Base-by-base conservation (phyloP, 1,284 basidiomycete species). In the Vanrija pseudolonga region DNA sequence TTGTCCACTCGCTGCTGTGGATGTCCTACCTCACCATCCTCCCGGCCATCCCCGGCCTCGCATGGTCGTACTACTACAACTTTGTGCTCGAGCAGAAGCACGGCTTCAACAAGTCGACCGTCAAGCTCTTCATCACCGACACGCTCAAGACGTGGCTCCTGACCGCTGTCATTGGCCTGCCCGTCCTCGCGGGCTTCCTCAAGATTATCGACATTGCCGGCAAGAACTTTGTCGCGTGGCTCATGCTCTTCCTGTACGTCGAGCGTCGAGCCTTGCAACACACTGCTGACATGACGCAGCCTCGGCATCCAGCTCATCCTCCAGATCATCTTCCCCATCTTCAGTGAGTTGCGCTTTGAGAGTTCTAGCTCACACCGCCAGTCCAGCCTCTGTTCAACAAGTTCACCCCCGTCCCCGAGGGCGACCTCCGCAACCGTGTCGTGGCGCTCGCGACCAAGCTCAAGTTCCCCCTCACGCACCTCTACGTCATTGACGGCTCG, bases 401-500 rank as follows among this genome's bases (percentile, higher is more conserved):
- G 76, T 84, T 97, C 36, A 91, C 91, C 1, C 90, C 92, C 2
- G 82, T 98, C 5, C 79, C 83, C 0, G 72, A 77, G 24, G 88
- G 90, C 37, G 85, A 89, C 42, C 79, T 95, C 15, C 84, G 88
- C 28, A 78, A 76, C 6, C 80, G 89, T 40, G 88, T 90, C 38
- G 89, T 93, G 65, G 72, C 76, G 0, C 80, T 97, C 22, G 89
- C 91, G 0, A 69, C 76, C 40, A 85, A 85, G 68, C 86, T 98
- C 68, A 84, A 87, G 55, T 98, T 98, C 83, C 95, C 95, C 0
- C 80, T 98, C 57, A 95, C 88, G 73, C 87, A 96, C 72, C 77
- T 98, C 56, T 98, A 96, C 76, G 91, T 97, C 71, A 97, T 98
- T 66, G 95, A 98, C 69, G 95, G 96, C 24, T 92, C 89, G 53